These are phyloP conservation scores for Cystobasidium slooffiae DNA, from an alignment of 1,284 basidiomycete genomes.

Conservation along the genomic window DNA sequence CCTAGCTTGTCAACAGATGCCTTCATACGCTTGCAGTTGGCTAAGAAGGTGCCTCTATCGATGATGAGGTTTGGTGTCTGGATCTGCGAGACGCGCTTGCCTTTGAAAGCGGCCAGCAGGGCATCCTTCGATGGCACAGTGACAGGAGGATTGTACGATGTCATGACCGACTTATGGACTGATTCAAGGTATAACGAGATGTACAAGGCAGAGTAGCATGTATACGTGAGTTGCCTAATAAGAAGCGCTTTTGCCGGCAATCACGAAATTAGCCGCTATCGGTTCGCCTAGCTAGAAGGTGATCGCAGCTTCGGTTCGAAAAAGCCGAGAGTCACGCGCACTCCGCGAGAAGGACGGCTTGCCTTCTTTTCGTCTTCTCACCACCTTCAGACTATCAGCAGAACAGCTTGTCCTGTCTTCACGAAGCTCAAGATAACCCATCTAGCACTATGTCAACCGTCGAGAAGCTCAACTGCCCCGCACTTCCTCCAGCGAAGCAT, in stretches of 20 bases:
- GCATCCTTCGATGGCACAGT: constrained; percentile 62
- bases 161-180: background rate
- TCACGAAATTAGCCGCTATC: background rate
- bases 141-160: constrained; percentile 35
- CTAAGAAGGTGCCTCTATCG: constrained; percentile 69
- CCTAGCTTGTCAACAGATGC: constrained; percentile 67
- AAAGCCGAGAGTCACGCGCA: background rate
- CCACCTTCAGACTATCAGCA: background rate
- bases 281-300: background rate
- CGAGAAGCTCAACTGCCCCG: constrained; percentile 31
- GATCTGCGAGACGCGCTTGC: constrained; percentile 66
- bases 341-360: background rate
- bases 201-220: background rate
- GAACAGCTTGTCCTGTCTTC: background rate
- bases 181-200: background rate
- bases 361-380: background rate
- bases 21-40: constrained; percentile 76
- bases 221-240: background rate
- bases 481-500: constrained; percentile 8
- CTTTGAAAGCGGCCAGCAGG: constrained; percentile 61
- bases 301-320: constrained; percentile 2
- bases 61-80: constrained; percentile 79
- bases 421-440: background rate
- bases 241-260: background rate
- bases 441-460: constrained; percentile 3